Evolutionary conservation across 106 monocot species (phyloP).

Genomic region (Platanthera zijinensis): DNA sequence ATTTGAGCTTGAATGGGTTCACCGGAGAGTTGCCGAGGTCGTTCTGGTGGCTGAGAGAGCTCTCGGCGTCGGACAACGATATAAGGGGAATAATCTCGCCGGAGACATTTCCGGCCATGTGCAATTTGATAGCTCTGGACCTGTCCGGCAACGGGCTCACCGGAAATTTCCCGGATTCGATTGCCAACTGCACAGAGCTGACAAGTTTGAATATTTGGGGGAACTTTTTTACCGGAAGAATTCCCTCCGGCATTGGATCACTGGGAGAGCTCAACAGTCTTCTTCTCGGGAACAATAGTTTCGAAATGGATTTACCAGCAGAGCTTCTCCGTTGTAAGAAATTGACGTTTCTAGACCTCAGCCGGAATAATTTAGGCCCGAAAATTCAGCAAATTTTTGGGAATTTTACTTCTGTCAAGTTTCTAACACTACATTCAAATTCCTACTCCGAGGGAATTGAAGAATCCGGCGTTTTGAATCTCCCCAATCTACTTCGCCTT

Average conservation of each 20-base stretch:
- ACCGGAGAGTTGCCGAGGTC: constrained; percentile 43
- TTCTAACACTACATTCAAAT: constrained; percentile 47
- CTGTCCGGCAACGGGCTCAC: constrained; percentile 37
- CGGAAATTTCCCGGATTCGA: constrained; percentile 42
- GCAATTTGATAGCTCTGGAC: constrained; percentile 40
- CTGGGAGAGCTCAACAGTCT: constrained; percentile 33
- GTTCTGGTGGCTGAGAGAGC: constrained; percentile 24
- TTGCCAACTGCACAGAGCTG: constrained; percentile 51
- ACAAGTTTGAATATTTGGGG: constrained; percentile 32
- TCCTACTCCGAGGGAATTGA: constrained; percentile 46
- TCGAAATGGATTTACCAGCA: constrained; percentile 41
- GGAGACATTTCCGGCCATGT: constrained; percentile 28
- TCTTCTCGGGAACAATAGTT: constrained; percentile 53
- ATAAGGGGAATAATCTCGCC: constrained; percentile 26
- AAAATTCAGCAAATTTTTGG: constrained; percentile 54
- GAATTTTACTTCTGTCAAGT: constrained; percentile 26
- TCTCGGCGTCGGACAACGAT: constrained; percentile 52
- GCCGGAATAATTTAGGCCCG: constrained; percentile 47
- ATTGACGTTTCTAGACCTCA: constrained; percentile 60
- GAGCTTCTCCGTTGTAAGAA: constrained; percentile 45
- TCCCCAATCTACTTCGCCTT: constrained; percentile 26
- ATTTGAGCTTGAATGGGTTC: constrained; percentile 61
- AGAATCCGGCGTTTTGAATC: constrained; percentile 44
- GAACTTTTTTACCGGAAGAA: constrained; percentile 37
- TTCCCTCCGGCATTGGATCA: constrained; percentile 48